These are phyloP conservation scores for Xylaria sp. DNA, from an alignment of 495 filamentous ascomycete species.

Conservation along the genomic window DNA sequence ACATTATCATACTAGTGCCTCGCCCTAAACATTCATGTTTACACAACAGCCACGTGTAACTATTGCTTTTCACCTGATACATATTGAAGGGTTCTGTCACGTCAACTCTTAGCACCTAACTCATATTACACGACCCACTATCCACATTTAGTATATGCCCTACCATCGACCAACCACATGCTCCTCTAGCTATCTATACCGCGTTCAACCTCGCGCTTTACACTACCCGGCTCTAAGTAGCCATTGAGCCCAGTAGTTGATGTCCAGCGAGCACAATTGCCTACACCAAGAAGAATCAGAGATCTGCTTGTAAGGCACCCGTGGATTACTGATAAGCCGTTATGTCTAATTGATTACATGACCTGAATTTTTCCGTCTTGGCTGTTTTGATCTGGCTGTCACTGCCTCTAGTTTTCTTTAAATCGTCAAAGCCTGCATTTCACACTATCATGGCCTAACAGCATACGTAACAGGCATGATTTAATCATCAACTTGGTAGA, in stretches of 20 bases:
- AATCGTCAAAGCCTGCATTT: background rate
- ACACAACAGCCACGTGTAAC: too few species aligned
- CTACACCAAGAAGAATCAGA: background rate
- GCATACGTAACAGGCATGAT: background rate
- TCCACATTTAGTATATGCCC: too few species aligned
- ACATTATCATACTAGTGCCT: too few species aligned
- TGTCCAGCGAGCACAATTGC: background rate
- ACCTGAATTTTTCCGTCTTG: background rate
- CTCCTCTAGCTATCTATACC: too few species aligned
- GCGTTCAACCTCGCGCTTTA: too few species aligned
- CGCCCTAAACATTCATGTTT: too few species aligned
- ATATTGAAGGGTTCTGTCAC: background rate
- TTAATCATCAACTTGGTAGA: background rate
- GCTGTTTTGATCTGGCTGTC: background rate
- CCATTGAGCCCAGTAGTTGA: background rate
- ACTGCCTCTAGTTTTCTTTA: background rate
- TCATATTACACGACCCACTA: too few species aligned
- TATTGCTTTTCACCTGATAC: background rate
- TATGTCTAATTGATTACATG: background rate
- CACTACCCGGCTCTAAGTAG: background rate
- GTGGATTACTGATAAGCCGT: background rate
- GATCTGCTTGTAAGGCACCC: background rate
- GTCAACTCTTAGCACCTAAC: too few species aligned
- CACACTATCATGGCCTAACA: background rate
- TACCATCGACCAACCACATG: too few species aligned